Evolutionary conservation across 306 rosid genomes (phyloP).

Genomic region (Ammopiptanthus mongolicus): DNA sequence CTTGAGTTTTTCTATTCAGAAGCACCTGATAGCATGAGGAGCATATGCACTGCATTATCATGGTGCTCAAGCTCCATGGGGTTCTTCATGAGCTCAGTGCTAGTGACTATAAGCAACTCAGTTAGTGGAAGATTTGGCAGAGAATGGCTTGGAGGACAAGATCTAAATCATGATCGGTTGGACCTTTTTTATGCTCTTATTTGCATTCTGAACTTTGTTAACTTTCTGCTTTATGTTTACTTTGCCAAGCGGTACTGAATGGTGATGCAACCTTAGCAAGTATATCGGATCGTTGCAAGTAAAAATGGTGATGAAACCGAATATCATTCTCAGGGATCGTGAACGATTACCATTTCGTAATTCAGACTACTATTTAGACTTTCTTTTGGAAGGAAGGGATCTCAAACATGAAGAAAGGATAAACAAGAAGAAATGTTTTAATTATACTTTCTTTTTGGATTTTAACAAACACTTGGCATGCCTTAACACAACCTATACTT

Average conservation of each 20-base stretch:
- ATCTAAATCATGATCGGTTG: slow-evolving; percentile 28
- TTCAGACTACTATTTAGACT: too few relatives aligned
- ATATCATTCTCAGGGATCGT: too few relatives aligned
- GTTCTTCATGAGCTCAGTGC: slow-evolving; percentile 27
- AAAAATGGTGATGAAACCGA: too few relatives aligned
- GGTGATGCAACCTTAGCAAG: too few relatives aligned
- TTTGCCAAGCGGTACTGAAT: slow-evolving; percentile 31
- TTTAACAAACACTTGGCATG: too few relatives aligned
- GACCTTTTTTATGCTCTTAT: slow-evolving; percentile 40
- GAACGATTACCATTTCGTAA: too few relatives aligned
- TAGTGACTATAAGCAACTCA: slow-evolving; percentile 25
- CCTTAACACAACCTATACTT: too few relatives aligned
- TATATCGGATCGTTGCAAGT: too few relatives aligned
- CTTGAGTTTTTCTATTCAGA: slow-evolving; percentile 42
- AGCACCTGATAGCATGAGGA: slow-evolving; percentile 41
- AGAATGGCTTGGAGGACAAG: slow-evolving; percentile 38
- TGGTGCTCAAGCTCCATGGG: slow-evolving; percentile 47
- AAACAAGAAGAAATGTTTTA: too few relatives aligned
- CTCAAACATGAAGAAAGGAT: too few relatives aligned
- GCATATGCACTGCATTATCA: slow-evolving; percentile 35
- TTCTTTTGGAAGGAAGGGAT: too few relatives aligned
- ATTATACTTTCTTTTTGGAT: too few relatives aligned
- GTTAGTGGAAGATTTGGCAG: slow-evolving; percentile 22
- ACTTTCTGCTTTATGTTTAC: slow-evolving; percentile 25
- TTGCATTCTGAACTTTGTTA: slow-evolving; percentile 25